Conservation (phyloP, 192 early-diverging fungal genomes). For the Coemansia sp. region DNA sequence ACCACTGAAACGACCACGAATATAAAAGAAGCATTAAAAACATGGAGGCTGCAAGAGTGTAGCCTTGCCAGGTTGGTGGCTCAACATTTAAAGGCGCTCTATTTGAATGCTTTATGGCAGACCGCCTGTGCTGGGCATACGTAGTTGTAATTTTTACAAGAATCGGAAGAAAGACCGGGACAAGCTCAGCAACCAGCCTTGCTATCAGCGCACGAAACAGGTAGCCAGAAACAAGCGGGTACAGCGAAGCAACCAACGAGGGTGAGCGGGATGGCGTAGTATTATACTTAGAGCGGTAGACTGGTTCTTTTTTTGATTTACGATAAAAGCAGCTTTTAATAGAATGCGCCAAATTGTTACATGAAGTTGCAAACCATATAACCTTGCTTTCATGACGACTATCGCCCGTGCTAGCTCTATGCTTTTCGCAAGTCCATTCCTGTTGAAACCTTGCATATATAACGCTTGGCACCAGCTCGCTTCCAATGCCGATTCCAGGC, state of each 20-base stretch:
- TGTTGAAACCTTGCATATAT: constrained; percentile 31
- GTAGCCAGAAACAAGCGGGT: constrained; percentile 27
- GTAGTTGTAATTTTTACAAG: constrained; percentile 41
- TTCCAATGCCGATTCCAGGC: constrained; percentile 42
- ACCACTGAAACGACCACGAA: constrained; percentile 58
- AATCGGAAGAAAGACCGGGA: constrained; percentile 46
- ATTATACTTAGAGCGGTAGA: neutral
- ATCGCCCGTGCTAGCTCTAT: constrained; percentile 5
- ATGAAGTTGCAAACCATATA: neutral
- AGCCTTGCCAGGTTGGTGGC: constrained; percentile 55
- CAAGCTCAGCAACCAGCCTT: constrained; percentile 39
- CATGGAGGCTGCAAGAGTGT: constrained; percentile 47
- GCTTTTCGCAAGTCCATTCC: constrained; percentile 31
- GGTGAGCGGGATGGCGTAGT: neutral
- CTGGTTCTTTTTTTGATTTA: neutral
- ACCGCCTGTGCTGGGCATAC: constrained; percentile 48
- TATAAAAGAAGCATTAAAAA: constrained; percentile 47
- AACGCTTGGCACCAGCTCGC: constrained; percentile 26
- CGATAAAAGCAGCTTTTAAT: neutral
- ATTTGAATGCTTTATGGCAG: constrained; percentile 17
- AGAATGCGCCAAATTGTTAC: neutral
- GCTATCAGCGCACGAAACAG: constrained; percentile 30
- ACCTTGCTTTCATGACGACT: neutral
- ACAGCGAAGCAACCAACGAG: constrained; percentile 17
- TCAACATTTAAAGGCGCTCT: neutral